Evolutionary conservation across 306 rosid genomes (phyloP).

Genomic region (Prunus salicina): DNA sequence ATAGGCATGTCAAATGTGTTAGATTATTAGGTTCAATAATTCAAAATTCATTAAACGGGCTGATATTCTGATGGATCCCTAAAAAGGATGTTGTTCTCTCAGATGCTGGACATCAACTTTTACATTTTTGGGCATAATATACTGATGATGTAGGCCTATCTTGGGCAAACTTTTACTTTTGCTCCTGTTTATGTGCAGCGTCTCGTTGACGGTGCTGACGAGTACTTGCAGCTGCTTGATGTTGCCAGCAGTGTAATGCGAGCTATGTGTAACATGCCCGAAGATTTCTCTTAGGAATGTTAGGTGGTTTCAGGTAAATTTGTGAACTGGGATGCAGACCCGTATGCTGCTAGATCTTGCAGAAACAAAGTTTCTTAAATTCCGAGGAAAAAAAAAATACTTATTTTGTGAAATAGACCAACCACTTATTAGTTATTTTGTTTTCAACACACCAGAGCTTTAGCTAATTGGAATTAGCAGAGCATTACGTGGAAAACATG

Average conservation of each 20-base stretch:
- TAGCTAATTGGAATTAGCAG: not conserved
- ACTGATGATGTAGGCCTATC: not conserved
- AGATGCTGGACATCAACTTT: no score
- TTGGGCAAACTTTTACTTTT: conserved; percentile 16
- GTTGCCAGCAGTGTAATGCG: conserved; percentile 70
- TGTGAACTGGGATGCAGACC: conserved; percentile 1
- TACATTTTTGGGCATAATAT: not conserved
- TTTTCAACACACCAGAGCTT: not conserved
- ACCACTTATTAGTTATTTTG: not conserved
- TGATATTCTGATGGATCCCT: no score
- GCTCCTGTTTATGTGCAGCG: conserved; percentile 50
- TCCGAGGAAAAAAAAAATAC: not conserved
- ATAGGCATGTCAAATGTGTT: not conserved
- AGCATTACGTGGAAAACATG: conserved; percentile 19
- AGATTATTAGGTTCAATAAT: not conserved
- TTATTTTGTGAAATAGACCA: not conserved
- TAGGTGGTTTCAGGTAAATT: conserved; percentile 11
- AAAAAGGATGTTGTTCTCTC: no score
- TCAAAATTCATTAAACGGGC: not conserved
- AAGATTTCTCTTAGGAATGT: conserved; percentile 40
- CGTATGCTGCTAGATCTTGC: conserved; percentile 5
- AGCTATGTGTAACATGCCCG: conserved; percentile 61
- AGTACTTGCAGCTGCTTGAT: conserved; percentile 86
- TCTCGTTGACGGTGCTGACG: conserved; percentile 86
- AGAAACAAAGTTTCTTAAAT: not conserved